Base-by-base conservation (phyloP, 352 stramenopile species). In the Phytophthora sojae region DNA sequence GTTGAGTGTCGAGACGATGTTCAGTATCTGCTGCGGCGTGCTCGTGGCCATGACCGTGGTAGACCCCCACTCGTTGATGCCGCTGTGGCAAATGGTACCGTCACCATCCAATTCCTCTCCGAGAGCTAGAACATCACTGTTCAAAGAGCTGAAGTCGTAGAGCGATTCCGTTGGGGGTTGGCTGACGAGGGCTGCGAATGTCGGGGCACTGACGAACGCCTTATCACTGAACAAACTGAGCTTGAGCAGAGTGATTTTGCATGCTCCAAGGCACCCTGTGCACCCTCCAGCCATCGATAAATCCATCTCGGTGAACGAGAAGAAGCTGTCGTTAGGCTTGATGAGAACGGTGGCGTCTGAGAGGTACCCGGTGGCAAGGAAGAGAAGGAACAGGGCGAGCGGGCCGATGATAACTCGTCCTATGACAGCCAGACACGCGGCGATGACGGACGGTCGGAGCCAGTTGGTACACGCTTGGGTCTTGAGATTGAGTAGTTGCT, bases 71-170 rank as follows among this genome's bases (percentile, higher is more conserved):
- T 64, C 53, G 29, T 63, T 60, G 17, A 58, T 45, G 7, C 56
- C 55, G 15, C 64, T 61, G 53, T 44, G 37, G 23, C 64, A 71
- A 44, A 56, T 65, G 14, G 30, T 23, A 0, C 37, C 45, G n/a
- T 59, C 51, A 3, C 54, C 55, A 39, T 65, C 63, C 5, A 70
- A 45, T 0, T 3, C 11, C 6, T 50, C 32, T 2, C 11, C 56
- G 4, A 62, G 37, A 8, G 26, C 21, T 6, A 62, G 30, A 15
- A 14, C 56, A 2, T 51, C 56, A 6, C 32, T 25, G 15, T 21
- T 53, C 15, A 70, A 21, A n/a, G 52, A 32, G 23, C 63, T 70
- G 54, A 70, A 70, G 21, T 70, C 37, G 19, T 55, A 70, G 2
- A 62, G 56, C 11, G 39, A 53, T 17, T 62, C 56, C 17, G 56